Evolutionary conservation across 345 rosid species (phyloP), one percentile per base, ranked within the genome.

Genomic region (Cardamine chenopodiifolia): DNA sequence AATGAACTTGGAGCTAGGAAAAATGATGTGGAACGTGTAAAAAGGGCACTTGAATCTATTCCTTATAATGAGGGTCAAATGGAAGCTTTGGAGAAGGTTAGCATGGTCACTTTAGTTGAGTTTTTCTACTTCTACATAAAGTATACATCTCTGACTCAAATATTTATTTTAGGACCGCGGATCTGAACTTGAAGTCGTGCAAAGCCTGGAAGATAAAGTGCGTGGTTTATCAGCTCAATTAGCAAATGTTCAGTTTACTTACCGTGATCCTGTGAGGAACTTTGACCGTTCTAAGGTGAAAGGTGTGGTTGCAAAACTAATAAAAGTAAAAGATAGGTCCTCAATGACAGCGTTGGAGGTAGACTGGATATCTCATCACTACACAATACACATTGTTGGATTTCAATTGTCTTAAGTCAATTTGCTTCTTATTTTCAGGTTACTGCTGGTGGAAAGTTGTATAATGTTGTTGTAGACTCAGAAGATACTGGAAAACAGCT

Each of bases 311-410:
- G 96, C 99, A 80, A 92, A 84, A 78, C 91, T 92, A 69, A 84
- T 95, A 74, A 84, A 87, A 81, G 98, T 95, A 63, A 95, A 88
- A 79, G 92, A 95, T 78, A 79, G 85, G 75, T 78, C 87, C 26
- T 66, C 99, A 39, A 84, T 90, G 97, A 90, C 86, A 75, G 99
- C 99, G 31, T 85, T 95, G 78, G 99, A 95, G 96, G 99, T 95
- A 50, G 66, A 80, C 1, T 39, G 66, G 55, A 37, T 60, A 66
- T 39, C 60, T 20, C 64, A 20, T 70, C 60, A 65, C 17, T 47
- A 34, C 66, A 50, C 34, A 50, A 18, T 56, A 64, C 20, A n/a
- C 44, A 66, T 67, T 48, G 64, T 62, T 47, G 52, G 53, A 45
- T 54, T n/a, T 28, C 29, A 60, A 8, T 53, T 77, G 19, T 53